Evolutionary conservation across 2,329 filamentous ascomycete species (phyloP).

Genomic region (Dendrostoma leiphaemia): DNA sequence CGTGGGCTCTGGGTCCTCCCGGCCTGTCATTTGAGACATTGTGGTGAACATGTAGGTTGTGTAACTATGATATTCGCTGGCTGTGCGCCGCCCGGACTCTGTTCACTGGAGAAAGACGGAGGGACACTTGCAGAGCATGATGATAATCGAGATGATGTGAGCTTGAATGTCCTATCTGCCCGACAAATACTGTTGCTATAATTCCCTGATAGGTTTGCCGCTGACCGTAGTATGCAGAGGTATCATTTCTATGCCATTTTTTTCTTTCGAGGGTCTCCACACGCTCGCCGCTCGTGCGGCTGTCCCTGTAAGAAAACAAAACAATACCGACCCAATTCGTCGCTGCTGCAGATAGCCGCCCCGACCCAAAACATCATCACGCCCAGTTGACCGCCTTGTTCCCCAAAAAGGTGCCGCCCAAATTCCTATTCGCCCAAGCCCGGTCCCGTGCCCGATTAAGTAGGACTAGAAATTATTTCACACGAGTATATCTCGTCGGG

Average conservation of each 20-base stretch:
- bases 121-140: no score
- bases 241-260: slow-evolving; percentile 2
- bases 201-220: background rate
- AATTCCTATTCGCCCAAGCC: background rate
- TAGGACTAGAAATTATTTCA: background rate
- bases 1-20: background rate
- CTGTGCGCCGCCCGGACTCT: background rate
- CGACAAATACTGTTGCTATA: background rate
- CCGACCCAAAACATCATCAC: background rate
- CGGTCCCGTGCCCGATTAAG: background rate
- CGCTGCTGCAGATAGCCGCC: slow-evolving; percentile 12
- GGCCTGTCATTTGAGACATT: background rate
- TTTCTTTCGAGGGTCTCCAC: no score
- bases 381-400: slow-evolving; percentile 4
- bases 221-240: no score
- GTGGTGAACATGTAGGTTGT: background rate
- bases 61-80: background rate
- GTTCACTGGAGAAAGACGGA: no score
- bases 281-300: background rate
- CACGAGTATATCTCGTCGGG: background rate
- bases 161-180: background rate
- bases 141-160: no score
- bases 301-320: background rate
- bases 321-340: background rate
- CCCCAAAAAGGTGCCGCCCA: slow-evolving; percentile 7